Percentiles rank a stretch among this genome's conserved stretches.
Evolutionary conservation across 2,329 filamentous ascomycete genomes (phyloP).

Genomic region (Scedosporium minutisporum): DNA sequence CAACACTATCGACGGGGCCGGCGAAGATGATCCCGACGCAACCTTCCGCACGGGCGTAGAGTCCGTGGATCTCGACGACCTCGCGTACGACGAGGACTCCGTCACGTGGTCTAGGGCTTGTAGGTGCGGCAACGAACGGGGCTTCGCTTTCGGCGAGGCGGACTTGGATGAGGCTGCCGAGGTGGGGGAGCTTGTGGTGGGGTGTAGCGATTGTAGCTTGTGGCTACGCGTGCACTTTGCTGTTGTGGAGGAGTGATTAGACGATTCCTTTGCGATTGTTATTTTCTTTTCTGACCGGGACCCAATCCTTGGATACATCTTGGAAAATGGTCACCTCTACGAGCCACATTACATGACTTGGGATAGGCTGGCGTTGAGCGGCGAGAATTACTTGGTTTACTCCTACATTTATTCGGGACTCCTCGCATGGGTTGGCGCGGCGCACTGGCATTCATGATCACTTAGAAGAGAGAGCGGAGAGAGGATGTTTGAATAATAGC

Average conservation of each 20-base stretch:
- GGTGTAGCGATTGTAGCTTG: constrained; percentile 56
- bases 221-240: constrained; percentile 58
- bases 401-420: constrained; percentile 8
- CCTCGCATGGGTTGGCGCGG: neutral
- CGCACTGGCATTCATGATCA: neutral
- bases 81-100: constrained; percentile 39
- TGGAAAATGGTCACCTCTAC: too few species aligned
- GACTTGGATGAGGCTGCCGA: constrained; percentile 51
- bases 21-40: constrained; percentile 13
- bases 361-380: too few species aligned
- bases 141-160: constrained; percentile 47
- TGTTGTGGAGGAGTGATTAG: constrained; percentile 29
- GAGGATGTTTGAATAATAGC: neutral
- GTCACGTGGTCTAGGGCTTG: constrained; percentile 47
- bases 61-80: constrained; percentile 55
- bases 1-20: constrained; percentile 10
- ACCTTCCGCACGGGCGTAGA: constrained; percentile 51
- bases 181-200: constrained; percentile 52
- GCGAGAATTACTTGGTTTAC: too few species aligned
- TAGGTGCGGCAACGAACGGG: constrained; percentile 53
- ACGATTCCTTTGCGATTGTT: neutral
- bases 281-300: too few species aligned
- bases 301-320: too few species aligned
- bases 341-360: too few species aligned
- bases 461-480: neutral